Conservation (phyloP, 169 alveolate species). For the Eimeria zaria region DNA sequence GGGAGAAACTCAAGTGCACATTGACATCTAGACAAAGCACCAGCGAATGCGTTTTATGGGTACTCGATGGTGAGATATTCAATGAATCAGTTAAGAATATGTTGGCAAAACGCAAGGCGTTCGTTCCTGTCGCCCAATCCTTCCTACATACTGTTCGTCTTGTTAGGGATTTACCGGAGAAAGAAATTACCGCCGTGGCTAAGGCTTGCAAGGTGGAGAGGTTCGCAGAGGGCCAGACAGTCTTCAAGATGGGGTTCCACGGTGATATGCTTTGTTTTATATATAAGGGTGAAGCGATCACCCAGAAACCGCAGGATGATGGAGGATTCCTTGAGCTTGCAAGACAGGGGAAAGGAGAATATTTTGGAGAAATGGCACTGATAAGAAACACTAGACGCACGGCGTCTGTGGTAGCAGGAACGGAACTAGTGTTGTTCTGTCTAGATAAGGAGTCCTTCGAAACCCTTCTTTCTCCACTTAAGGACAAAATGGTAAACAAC, state of each 20-base stretch:
- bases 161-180: constrained; percentile 67
- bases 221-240: constrained; percentile 80
- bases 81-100: constrained; percentile 71
- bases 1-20: constrained; percentile 56
- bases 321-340: constrained; percentile 80
- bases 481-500: constrained; percentile 73
- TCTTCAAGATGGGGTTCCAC: constrained; percentile 78
- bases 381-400: constrained; percentile 86
- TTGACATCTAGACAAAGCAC: constrained; percentile 54
- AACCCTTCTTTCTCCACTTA: constrained; percentile 58
- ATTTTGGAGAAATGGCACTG: constrained; percentile 90
- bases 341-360: constrained; percentile 85
- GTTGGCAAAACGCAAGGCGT: constrained; percentile 63
- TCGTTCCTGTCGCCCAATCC: constrained; percentile 68
- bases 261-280: constrained; percentile 84
- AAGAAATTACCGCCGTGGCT: constrained; percentile 63
- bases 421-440: constrained; percentile 81
- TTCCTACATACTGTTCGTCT: constrained; percentile 74
- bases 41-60: constrained; percentile 80
- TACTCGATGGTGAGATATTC: constrained; percentile 63
- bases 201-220: constrained; percentile 82
- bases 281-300: constrained; percentile 76
- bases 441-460: constrained; percentile 83
- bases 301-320: constrained; percentile 79
- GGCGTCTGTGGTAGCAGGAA: constrained; percentile 89